A percentile compares a stretch with the other conserved stretches of the same genome.
Conservation (phyloP, 2,329 filamentous ascomycete genomes). For the Colletotrichum nymphaeae region DNA sequence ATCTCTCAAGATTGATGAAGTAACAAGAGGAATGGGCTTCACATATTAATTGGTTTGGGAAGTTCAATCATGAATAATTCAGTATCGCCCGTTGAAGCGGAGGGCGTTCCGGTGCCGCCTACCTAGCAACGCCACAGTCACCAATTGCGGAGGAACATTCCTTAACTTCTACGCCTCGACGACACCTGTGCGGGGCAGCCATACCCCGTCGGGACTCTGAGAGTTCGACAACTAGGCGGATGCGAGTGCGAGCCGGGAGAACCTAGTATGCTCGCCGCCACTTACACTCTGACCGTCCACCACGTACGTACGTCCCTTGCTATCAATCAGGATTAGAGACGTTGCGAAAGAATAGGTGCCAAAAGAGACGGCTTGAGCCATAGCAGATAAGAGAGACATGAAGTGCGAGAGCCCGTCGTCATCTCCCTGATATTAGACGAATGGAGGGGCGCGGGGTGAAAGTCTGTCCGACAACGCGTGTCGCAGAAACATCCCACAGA, state of each 20-base stretch:
- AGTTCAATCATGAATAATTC: no score
- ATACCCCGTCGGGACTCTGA: background rate
- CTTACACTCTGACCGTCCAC: background rate
- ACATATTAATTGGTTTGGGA: no score
- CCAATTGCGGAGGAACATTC: background rate
- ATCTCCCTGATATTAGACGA: background rate
- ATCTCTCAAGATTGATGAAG: no score
- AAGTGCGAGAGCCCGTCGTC: background rate
- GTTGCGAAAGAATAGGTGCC: no score
- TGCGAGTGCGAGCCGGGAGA: slow-evolving; percentile 14
- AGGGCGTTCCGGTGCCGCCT: slow-evolving; percentile 1
- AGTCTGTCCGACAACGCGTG: background rate
- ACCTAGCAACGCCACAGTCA: background rate
- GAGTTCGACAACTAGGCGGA: background rate
- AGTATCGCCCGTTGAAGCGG: no score
- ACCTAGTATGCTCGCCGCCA: background rate
- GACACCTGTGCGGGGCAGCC: background rate
- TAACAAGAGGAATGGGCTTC: no score
- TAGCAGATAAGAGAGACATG: background rate
- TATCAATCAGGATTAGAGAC: background rate
- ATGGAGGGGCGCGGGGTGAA: background rate
- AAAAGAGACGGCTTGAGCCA: no score
- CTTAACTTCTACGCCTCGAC: background rate
- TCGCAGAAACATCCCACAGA: background rate
- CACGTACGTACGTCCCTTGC: no score